These are phyloP conservation scores for Tricholoma bakamatsutake DNA, from an alignment of 768 basidiomycete species.

Conservation along the genomic window DNA sequence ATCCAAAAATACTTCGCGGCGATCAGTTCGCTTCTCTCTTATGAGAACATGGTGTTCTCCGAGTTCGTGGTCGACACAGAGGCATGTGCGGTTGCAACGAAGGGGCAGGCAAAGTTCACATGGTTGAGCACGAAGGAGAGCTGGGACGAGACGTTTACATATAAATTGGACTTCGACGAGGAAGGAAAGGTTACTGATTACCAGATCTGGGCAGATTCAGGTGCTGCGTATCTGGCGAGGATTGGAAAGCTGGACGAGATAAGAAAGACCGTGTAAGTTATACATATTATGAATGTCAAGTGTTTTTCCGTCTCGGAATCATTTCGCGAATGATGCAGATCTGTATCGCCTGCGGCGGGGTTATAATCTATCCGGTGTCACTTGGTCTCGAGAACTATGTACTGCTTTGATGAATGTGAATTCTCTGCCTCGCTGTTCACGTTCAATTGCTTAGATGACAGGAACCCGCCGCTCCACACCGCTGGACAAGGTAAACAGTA, in stretches of 20 bases:
- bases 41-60: slow-evolving; percentile 47
- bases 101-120: slow-evolving; percentile 49
- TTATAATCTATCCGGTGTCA: background rate
- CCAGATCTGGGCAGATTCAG: slow-evolving; percentile 68
- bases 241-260: slow-evolving; percentile 36
- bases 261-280: slow-evolving; percentile 12
- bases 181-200: slow-evolving; percentile 49
- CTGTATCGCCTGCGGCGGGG: background rate
- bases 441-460: background rate
- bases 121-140: slow-evolving; percentile 47
- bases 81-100: slow-evolving; percentile 44
- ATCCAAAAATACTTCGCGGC: slow-evolving; percentile 44
- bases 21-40: slow-evolving; percentile 40
- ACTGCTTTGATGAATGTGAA: background rate
- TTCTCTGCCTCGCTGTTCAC: too few species aligned
- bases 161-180: slow-evolving; percentile 56
- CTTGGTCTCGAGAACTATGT: background rate
- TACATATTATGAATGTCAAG: background rate
- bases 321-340: background rate
- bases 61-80: slow-evolving; percentile 51
- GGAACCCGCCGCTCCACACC: background rate
- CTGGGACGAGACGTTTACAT: slow-evolving; percentile 60
- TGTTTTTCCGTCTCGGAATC: background rate
- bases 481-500: background rate
- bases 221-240: slow-evolving; percentile 55